Evolutionary conservation across 768 basidiomycete species (phyloP), one percentile per base, ranked within the genome.

Genomic region (Asterophora lycoperdoides): DNA sequence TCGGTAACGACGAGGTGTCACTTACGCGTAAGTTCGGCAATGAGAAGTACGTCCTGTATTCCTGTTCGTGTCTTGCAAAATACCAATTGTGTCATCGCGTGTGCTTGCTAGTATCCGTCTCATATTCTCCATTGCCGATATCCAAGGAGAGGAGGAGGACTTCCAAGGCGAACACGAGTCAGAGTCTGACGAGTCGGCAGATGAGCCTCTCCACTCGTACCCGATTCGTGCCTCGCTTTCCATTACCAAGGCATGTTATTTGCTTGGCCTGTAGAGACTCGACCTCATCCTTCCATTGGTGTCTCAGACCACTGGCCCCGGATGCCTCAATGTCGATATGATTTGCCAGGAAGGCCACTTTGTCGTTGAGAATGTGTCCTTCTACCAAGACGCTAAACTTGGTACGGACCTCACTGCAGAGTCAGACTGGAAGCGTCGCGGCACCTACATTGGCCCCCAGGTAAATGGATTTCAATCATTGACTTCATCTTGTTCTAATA

Each of bases 81-180:
- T 17, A 17, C 36, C 39, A 32, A 48, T 11, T n/a, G n/a, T 23
- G 28, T 32, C 23, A 17, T 14, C 15, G 28, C 37, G 39, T 36
- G 44, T 42, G 2, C 17, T 2, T 20, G 18, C n/a, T 60, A 94
- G 92, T 56, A 79, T 98, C 66, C 89, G 86, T 28, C 65, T 94
- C 62, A 84, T 92, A 67, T 96, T 98, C 79, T 92, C 92, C 51
- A 89, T 95, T 56, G 85, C 89, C 34, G 94, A 97, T 66, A 75
- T 95, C 44, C 81, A 89, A 57, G 46, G 62, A 3, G 72, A 72
- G 20, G 68, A 71, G 20, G 68, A 67, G 26, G 49, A 56, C n/a
- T 64, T 68, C 32, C 60, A 65, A 35, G 40, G 50, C 32, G 49
- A 57, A 5, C 49, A 57, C 13, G 63, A 60, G 20, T 64, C 66